These are phyloP conservation scores for Torulaspora maleeae DNA, from an alignment of 805 yeast genomes.

Conservation along the genomic window DNA sequence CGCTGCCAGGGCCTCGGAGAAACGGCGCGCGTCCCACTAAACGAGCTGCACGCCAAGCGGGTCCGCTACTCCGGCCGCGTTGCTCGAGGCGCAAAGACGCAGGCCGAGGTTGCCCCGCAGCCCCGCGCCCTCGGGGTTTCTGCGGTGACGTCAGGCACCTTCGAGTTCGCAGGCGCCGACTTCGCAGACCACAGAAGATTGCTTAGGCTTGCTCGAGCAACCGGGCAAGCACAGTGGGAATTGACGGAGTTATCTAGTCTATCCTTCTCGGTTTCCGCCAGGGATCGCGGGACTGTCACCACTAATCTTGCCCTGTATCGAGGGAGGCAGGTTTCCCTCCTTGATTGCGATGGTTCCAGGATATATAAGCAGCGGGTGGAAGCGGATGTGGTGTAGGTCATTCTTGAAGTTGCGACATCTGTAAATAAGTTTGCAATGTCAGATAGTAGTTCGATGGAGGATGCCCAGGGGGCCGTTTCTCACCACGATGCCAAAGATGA, in stretches of 20 bases:
- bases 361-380: neutral
- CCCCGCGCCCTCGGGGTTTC: neutral
- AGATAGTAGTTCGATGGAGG: constrained; percentile 5
- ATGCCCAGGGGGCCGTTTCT: constrained; percentile 2
- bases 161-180: too few relatives aligned
- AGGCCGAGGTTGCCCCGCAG: neutral
- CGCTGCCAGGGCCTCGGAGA: neutral
- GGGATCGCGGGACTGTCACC: too few relatives aligned
- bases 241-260: too few relatives aligned
- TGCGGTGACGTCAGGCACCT: neutral
- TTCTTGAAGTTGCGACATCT: neutral
- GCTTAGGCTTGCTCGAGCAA: too few relatives aligned
- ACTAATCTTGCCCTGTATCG: neutral
- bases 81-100: neutral
- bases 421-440: neutral
- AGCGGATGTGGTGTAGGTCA: too few relatives aligned
- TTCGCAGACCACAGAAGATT: too few relatives aligned
- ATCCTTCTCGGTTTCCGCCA: too few relatives aligned
- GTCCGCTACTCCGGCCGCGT: neutral
- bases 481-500: constrained; percentile 1
- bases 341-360: neutral
- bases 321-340: neutral
- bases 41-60: constrained; percentile 1
- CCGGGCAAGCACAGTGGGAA: too few relatives aligned
- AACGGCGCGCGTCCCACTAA: neutral